Evolutionary conservation across 352 stramenopile genomes (phyloP).

Genomic region (Globisporangium abappressorium): DNA sequence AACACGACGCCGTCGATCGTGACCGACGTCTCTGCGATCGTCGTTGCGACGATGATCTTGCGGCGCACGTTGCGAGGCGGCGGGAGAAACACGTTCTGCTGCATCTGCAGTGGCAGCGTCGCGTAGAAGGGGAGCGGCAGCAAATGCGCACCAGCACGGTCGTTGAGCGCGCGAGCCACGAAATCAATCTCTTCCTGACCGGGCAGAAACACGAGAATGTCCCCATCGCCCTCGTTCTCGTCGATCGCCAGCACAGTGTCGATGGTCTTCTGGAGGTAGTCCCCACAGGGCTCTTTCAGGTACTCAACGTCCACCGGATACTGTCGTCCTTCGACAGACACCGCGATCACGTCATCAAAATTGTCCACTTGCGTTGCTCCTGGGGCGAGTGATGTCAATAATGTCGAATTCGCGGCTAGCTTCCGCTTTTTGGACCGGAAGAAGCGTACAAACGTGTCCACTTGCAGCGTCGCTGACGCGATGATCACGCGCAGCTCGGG

Average conservation of each 20-base stretch:
- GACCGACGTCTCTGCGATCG: conserved; percentile 95
- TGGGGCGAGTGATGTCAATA: neutral
- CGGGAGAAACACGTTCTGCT: conserved; percentile 91
- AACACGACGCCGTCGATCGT: conserved; percentile 96
- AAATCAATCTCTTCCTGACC: conserved; percentile 93
- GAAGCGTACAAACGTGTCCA: conserved; percentile 89
- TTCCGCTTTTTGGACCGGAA: conserved; percentile 71
- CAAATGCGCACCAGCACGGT: conserved; percentile 46
- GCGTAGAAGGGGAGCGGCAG: conserved; percentile 89
- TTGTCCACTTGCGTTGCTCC: neutral
- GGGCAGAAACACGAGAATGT: conserved; percentile 96
- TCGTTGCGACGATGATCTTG: conserved; percentile 89
- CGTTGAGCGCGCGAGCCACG: conserved; percentile 69
- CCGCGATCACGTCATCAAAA: conserved; percentile 47
- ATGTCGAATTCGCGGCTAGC: neutral
- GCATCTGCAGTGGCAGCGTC: conserved; percentile 89
- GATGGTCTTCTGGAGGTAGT: conserved; percentile 76
- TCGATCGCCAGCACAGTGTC: conserved; percentile 72
- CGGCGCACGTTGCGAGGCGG: conserved; percentile 53
- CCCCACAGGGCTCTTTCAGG: conserved; percentile 52
- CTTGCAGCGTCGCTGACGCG: conserved; percentile 73
- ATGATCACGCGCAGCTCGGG: conserved; percentile 88
- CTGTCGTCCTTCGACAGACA: conserved; percentile 85
- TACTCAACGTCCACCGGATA: conserved; percentile 93
- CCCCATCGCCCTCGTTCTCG: conserved; percentile 68